Base-by-base conservation (phyloP, 106 monocot genomes). In the Dendrobium huoshanense region DNA sequence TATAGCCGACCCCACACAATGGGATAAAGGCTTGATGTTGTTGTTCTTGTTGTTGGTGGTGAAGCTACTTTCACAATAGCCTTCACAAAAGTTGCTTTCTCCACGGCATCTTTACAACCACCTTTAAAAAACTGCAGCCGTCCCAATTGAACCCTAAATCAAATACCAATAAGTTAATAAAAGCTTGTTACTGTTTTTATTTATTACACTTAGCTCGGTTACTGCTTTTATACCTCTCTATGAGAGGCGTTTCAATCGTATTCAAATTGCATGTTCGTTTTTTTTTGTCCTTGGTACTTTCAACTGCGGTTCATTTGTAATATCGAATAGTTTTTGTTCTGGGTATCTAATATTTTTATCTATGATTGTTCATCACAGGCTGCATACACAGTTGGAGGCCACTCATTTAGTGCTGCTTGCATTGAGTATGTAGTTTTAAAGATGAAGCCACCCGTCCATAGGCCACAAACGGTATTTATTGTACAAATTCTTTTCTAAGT, bases 401-500 rank as follows among this genome's bases (percentile, higher is more conserved):
- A 93, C 59, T 91, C 91, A 67, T 90, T 87, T 75, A 96, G 83
- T 80, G 96, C 96, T 85, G 88, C 91, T 79, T 87, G 88, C 81
- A 93, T 96, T 43, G 88, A 96, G 79, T 93, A 90, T 87, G 87
- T 85, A 40, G 82, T 96, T 49, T 77, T 96, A 56, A 96, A 92
- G 83, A 90, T 93, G 88, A 96, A 91, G 76, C 88, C 85, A 25
- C 91, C 89, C 55, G 70, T 33, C 61, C 85, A 91, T 75, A 84
- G 90, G 80, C 93, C 93, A 65, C 96, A 93, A 90, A 91, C 84
- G 74, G 96, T 96, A n/a, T 49, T 37, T 43, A 29, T 74, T 74
- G 43, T 20, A 22, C 25, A 74, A 0, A 29, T 40, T 10, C 31
- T 17, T 43, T 74, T 74, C 20, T 74, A 15, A n/a, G 19, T 74